A percentile compares a stretch with the other conserved stretches of the same genome.
phyloP scores from a whole-genome alignment of 139 green algal genomes.

The Spirogloea muscicola region DNA sequence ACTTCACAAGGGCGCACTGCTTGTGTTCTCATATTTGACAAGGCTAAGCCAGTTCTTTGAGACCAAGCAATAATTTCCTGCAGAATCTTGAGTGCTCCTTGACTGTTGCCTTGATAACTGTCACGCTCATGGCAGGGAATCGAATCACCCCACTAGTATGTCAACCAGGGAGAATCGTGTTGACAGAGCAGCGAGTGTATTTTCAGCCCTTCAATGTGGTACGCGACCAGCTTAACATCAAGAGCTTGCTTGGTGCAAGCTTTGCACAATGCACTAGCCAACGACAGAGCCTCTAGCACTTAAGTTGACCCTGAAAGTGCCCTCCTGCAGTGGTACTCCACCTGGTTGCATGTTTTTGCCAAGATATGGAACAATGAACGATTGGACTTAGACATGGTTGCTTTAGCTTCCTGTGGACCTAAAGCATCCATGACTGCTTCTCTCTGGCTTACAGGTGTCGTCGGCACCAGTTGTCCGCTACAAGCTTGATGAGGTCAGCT shows the following conservation, averaged over 20 bases:
- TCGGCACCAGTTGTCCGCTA: conserved; percentile 40
- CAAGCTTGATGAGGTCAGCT: conserved; percentile 29
- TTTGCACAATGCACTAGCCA: not conserved
- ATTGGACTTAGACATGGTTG: not conserved
- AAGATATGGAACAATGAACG: not conserved
- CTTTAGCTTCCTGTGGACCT: not conserved
- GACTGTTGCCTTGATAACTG: not conserved
- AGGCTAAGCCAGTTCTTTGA: too few relatives aligned
- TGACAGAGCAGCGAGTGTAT: conserved; percentile 43
- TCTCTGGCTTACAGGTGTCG: conserved; percentile 17
- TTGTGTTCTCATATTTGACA: too few relatives aligned
- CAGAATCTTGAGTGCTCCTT: not conserved
- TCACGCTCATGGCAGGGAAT: not conserved
- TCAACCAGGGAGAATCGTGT: conserved; percentile 43
- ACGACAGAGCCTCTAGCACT: not conserved
- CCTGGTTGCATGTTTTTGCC: not conserved
- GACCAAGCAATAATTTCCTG: too few relatives aligned
- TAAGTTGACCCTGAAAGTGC: not conserved
- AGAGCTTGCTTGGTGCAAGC: too few relatives aligned
- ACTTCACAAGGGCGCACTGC: too few relatives aligned
- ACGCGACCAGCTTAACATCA: too few relatives aligned
- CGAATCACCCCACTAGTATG: conserved; percentile 54
- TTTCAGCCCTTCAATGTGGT: conserved; percentile 54
- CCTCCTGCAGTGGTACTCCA: not conserved
- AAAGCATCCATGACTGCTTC: not conserved